Conservation (phyloP, 345 rosid species). For the Salix exigua region DNA sequence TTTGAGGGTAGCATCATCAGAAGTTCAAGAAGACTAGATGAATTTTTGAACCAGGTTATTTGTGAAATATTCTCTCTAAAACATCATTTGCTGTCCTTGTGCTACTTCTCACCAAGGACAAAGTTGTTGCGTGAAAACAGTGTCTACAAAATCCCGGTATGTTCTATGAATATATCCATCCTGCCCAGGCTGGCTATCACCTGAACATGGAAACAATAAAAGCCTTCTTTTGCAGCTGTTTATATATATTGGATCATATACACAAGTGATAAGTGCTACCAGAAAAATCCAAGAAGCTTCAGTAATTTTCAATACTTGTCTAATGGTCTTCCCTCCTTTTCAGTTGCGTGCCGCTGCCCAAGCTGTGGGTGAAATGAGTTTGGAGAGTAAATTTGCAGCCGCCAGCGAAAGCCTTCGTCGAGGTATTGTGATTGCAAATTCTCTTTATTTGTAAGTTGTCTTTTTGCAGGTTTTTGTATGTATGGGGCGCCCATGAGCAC, state of each 20-base stretch:
- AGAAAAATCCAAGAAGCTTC: background rate
- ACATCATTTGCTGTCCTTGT: background rate
- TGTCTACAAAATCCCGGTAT: background rate
- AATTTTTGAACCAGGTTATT: conserved; percentile 89
- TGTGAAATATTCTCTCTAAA: background rate
- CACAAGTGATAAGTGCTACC: background rate
- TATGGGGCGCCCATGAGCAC: background rate
- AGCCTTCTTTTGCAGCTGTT: background rate
- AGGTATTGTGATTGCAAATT: conserved; percentile 93
- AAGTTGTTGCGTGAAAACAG: background rate
- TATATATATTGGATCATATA: background rate
- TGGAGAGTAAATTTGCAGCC: conserved; percentile 75
- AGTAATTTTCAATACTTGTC: background rate
- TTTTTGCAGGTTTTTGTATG: conserved; percentile 9
- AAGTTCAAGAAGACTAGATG: conserved; percentile 92
- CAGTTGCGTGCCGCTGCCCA: conserved; percentile 83
- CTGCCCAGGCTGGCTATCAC: background rate
- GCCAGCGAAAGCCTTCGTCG: conserved; percentile 87
- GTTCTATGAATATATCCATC: background rate
- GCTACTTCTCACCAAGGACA: background rate
- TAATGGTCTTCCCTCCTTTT: background rate
- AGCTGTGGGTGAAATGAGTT: conserved; percentile 76
- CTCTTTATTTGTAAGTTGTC: conserved; percentile 54
- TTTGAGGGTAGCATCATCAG: conserved; percentile 96
- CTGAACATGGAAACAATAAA: background rate